Evolutionary conservation across 345 rosid species (phyloP).

Genomic region (Citrus cavaleriei): DNA sequence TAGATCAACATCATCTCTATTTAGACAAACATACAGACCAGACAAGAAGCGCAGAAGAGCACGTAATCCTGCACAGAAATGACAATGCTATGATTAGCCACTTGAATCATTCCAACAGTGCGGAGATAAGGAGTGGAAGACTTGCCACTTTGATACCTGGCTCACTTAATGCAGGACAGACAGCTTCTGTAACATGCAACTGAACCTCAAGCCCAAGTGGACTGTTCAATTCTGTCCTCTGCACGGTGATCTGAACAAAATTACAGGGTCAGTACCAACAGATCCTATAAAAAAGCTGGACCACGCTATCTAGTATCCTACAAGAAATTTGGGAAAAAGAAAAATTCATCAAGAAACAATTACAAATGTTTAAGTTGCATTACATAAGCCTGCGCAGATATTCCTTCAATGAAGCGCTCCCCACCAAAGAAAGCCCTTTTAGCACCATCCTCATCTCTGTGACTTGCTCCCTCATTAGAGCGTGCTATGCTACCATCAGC

Average conservation of each 20-base stretch:
- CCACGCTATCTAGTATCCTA: slow-evolving; percentile 7
- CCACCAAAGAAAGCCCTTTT: slow-evolving; percentile 99
- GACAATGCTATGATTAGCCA: not conserved
- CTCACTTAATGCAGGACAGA: slow-evolving; percentile 98
- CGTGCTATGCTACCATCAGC: slow-evolving; percentile 80
- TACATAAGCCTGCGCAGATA: slow-evolving; percentile 96
- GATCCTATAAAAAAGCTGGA: slow-evolving; percentile 1
- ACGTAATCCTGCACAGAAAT: slow-evolving; percentile 71
- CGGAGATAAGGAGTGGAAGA: not conserved
- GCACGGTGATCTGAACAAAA: slow-evolving; percentile 76
- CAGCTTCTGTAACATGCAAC: slow-evolving; percentile 88
- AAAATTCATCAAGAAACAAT: slow-evolving; percentile 16
- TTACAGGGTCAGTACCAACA: slow-evolving; percentile 17
- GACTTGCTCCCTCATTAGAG: slow-evolving; percentile 50
- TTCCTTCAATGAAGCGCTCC: slow-evolving; percentile 94
- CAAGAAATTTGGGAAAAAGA: not conserved
- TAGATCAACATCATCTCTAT: slow-evolving; percentile 90
- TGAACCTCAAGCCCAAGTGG: slow-evolving; percentile 99
- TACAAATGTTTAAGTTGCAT: slow-evolving; percentile 23
- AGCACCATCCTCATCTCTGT: slow-evolving; percentile 97
- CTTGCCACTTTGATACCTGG: slow-evolving; percentile 54
- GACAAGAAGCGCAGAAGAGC: slow-evolving; percentile 97
- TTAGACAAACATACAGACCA: slow-evolving; percentile 87
- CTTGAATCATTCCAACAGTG: not conserved
- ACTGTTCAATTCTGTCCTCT: slow-evolving; percentile 86